Conservation (phyloP, 176 grass and related monocot species). For the Carex pumila region DNA sequence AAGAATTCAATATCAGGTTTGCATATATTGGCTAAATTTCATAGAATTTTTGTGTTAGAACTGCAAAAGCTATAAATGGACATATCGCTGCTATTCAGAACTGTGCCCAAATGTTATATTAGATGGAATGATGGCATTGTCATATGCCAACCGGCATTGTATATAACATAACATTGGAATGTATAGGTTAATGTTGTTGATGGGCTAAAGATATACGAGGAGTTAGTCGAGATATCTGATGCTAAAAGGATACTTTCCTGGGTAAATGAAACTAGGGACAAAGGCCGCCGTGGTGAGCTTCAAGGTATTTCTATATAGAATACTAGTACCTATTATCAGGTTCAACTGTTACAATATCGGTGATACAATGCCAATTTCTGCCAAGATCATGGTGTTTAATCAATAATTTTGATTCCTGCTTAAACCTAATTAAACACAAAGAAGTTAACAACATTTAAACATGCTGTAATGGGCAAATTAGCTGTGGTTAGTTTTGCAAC, state of each 20-base stretch:
- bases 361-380: neutral
- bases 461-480: neutral
- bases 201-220: slow-evolving; percentile 90
- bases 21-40: neutral
- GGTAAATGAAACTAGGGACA: slow-evolving; percentile 69
- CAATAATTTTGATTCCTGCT: neutral
- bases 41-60: neutral
- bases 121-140: neutral
- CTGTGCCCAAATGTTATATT: neutral
- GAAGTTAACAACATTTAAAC: neutral
- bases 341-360: neutral
- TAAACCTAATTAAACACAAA: neutral
- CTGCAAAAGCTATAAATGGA: neutral
- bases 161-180: neutral
- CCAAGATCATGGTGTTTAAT: neutral
- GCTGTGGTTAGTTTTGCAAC: neutral
- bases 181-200: slow-evolving; percentile 78
- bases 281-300: slow-evolving; percentile 40
- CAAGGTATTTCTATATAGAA: slow-evolving; percentile 37
- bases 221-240: slow-evolving; percentile 44
- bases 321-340: neutral
- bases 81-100: neutral
- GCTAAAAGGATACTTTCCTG: slow-evolving; percentile 55
- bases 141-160: neutral
- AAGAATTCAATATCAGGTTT: neutral